These are phyloP conservation scores for Arabidopsis arenosa DNA, from an alignment of 345 rosid genomes.

Conservation along the genomic window DNA sequence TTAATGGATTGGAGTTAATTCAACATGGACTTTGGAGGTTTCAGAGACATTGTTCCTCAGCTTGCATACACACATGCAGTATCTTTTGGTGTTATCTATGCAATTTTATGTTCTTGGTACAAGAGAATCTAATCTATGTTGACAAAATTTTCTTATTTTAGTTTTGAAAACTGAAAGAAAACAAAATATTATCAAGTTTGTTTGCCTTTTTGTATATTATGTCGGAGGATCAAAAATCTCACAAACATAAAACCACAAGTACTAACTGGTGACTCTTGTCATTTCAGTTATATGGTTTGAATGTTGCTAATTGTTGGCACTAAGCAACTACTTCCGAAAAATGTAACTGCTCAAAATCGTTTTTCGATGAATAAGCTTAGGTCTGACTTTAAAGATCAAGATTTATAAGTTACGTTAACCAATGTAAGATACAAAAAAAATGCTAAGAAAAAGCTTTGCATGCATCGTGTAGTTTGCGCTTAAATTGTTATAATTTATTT, in stretches of 20 bases:
- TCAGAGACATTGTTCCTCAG: conserved; percentile 44
- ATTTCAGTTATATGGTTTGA: not conserved
- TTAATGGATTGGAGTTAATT: conserved; percentile 29
- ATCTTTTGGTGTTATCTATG: conserved; percentile 45
- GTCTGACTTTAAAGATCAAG: not conserved
- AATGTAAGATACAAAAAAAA: not conserved
- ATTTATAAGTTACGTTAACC: not conserved
- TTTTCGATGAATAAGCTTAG: conserved; percentile 6
- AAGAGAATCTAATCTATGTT: conserved; percentile 43
- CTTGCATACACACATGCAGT: conserved; percentile 49
- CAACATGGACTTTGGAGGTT: conserved; percentile 46
- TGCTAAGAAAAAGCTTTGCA: not conserved
- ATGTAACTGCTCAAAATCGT: not conserved
- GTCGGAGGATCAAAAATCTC: conserved; percentile 15
- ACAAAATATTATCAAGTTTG: conserved; percentile 17
- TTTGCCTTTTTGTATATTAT: conserved; percentile 30
- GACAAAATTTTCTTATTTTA: conserved; percentile 19
- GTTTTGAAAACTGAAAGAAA: conserved; percentile 16
- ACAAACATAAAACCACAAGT: conserved; percentile 1
- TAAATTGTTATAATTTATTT: not conserved
- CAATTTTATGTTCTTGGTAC: conserved; percentile 41
- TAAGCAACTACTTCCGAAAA: not conserved
- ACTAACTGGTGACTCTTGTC: not conserved
- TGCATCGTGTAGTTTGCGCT: not conserved
- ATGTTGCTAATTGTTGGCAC: not conserved